Evolutionary conservation across 306 rosid genomes (phyloP).

Genomic region (Ormosia semicastrata): DNA sequence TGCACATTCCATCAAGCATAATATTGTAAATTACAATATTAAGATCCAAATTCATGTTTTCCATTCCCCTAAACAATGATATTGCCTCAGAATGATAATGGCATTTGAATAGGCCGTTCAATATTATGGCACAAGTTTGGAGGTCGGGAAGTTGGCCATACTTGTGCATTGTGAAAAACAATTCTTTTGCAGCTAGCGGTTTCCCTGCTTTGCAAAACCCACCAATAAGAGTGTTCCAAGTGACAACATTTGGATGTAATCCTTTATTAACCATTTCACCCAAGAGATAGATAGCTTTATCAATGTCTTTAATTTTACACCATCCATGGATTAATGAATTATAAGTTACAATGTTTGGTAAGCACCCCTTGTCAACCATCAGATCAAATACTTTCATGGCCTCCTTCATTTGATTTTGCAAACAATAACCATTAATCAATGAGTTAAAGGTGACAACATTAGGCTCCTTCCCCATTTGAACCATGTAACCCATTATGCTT

Average conservation of each 20-base stretch:
- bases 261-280: constrained; percentile 12
- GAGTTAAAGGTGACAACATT: neutral
- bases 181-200: neutral
- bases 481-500: neutral
- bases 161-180: neutral
- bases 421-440: constrained; percentile 7
- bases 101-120: neutral
- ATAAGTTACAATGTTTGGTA: neutral
- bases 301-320: neutral
- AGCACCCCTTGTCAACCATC: neutral
- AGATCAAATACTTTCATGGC: neutral
- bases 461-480: neutral
- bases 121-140: neutral
- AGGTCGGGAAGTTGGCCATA: neutral
- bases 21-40: neutral
- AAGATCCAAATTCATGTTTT: neutral
- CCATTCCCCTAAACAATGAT: neutral
- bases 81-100: neutral
- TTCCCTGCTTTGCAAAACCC: neutral
- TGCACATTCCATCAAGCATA: neutral
- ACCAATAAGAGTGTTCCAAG: neutral
- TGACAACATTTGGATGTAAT: neutral
- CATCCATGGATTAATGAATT: neutral
- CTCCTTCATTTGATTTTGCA: neutral
- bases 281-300: neutral